phyloP scores from a whole-genome alignment of 805 yeast genomes.

The Wickerhamomyces silvicola region DNA sequence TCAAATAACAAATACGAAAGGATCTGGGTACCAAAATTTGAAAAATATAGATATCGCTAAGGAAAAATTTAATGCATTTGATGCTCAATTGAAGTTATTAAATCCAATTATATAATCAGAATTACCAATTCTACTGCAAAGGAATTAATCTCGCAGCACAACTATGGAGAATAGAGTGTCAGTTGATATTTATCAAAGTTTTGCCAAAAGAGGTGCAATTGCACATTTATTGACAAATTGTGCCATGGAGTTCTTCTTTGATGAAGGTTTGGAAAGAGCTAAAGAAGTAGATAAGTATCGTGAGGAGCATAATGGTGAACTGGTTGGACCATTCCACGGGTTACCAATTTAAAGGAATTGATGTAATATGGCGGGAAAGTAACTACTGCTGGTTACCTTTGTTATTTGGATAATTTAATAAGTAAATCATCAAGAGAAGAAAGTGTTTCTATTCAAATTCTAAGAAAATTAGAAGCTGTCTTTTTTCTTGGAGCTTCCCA shows the following conservation, averaged over 20 bases:
- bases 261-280: conserved; percentile 55
- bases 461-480: conserved; percentile 36
- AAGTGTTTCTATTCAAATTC: conserved; percentile 41
- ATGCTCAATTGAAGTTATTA: conserved; percentile 10
- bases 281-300: conserved; percentile 44
- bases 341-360: conserved; percentile 65
- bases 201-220: conserved; percentile 50
- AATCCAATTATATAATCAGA: conserved; percentile 14
- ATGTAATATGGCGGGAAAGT: conserved; percentile 48
- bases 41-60: conserved; percentile 14
- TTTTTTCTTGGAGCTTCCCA: conserved; percentile 60
- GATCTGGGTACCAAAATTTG: conserved; percentile 17
- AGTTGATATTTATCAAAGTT: conserved; percentile 42
- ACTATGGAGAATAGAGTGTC: conserved; percentile 29
- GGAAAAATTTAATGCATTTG: conserved; percentile 20
- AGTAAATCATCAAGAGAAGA: conserved; percentile 33
- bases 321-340: conserved; percentile 65
- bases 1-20: conserved; percentile 5
- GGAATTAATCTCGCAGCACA: conserved; percentile 15
- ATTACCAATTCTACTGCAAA: conserved; percentile 16
- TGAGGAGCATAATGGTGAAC: conserved; percentile 33
- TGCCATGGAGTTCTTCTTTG: conserved; percentile 37
- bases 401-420: conserved; percentile 38
- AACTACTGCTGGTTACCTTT: conserved; percentile 58
- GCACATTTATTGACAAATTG: conserved; percentile 46